Evolutionary conservation across 108 stramenopile genomes (phyloP).

Genomic region (Poteriospumella lacustris): DNA sequence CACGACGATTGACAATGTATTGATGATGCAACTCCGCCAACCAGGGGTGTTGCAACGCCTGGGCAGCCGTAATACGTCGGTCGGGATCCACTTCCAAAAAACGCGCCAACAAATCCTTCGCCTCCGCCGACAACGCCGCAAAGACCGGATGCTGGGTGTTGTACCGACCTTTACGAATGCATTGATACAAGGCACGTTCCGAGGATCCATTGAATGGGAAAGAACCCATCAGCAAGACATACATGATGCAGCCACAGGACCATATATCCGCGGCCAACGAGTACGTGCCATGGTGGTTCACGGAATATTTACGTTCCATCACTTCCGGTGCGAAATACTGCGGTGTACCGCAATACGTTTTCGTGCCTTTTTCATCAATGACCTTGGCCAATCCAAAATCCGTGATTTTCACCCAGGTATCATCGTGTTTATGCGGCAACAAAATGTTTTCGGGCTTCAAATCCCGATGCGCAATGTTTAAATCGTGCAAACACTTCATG

Average conservation of each 20-base stretch:
- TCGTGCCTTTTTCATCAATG: constrained; percentile 35
- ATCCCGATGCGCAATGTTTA: constrained; percentile 69
- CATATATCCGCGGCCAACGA: constrained; percentile 39
- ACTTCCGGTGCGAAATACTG: constrained; percentile 88
- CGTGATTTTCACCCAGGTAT: constrained; percentile 61
- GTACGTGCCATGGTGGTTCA: constrained; percentile 9
- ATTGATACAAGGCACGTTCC: constrained; percentile 22
- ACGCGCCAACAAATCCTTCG: not conserved
- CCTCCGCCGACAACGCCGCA: not conserved
- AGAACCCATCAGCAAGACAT: constrained; percentile 33
- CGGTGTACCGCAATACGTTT: constrained; percentile 69
- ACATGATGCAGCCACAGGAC: constrained; percentile 42
- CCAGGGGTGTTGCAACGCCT: constrained; percentile 43
- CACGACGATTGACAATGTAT: no score
- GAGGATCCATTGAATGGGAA: not conserved
- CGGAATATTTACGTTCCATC: constrained; percentile 35
- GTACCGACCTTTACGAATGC: constrained; percentile 22
- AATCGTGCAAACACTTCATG: constrained; percentile 71
- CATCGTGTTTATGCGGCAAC: constrained; percentile 53
- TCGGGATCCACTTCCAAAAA: not conserved
- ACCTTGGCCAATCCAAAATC: constrained; percentile 83
- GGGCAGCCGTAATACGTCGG: constrained; percentile 27
- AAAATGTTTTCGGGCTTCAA: constrained; percentile 84
- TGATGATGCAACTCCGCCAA: not conserved
- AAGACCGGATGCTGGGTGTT: constrained; percentile 70